phyloP scores from a whole-genome alignment of 192 early-diverging fungal genomes.

The Mortierella hygrophila region DNA sequence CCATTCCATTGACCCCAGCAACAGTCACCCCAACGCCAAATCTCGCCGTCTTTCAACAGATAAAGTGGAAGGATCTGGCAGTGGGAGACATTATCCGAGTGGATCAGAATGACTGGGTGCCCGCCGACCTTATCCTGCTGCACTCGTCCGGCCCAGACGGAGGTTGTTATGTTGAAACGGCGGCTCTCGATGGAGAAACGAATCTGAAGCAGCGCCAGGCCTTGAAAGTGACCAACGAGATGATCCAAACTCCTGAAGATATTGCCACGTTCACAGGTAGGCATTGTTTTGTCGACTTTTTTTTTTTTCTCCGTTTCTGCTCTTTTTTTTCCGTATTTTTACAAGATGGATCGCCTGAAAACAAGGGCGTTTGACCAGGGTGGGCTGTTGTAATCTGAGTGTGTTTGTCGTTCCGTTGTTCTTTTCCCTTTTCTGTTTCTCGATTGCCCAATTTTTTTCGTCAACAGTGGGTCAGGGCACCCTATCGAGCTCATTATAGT shows the following conservation, averaged over 20 bases:
- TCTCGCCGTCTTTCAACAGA: conserved; percentile 58
- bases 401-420: not conserved
- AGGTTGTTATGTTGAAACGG: conserved; percentile 88
- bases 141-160: conserved; percentile 79
- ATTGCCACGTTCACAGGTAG: conserved; percentile 66
- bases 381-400: not conserved
- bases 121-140: conserved; percentile 84
- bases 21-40: conserved; percentile 20
- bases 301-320: not conserved
- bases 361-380: not conserved
- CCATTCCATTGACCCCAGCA: conserved; percentile 47
- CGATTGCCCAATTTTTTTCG: not conserved
- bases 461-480: not conserved
- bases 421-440: conserved; percentile 4
- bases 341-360: not conserved
- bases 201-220: conserved; percentile 90
- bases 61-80: conserved; percentile 71
- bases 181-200: conserved; percentile 90
- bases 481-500: not conserved
- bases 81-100: conserved; percentile 86
- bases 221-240: conserved; percentile 69
- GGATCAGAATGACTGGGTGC: conserved; percentile 84
- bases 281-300: not conserved
- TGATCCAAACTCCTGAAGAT: conserved; percentile 58
- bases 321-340: conserved; percentile 7